Evolutionary conservation across 1,139 yeast genomes (phyloP).

Genomic region (Lodderomyces parapsilosis): DNA sequence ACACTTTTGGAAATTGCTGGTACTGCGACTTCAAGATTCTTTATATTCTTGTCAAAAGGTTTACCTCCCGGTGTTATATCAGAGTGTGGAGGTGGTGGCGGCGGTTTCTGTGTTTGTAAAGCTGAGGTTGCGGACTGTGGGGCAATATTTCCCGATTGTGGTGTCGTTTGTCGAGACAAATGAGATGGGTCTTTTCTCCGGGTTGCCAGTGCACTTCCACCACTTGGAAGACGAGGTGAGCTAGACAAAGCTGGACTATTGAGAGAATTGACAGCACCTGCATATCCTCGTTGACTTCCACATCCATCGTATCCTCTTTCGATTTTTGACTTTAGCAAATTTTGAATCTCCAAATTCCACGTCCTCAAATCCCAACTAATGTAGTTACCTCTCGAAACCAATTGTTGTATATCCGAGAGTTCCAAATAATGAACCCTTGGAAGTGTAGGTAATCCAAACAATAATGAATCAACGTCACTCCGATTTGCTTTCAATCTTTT

Average conservation of each 20-base stretch:
- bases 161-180: background rate
- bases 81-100: constrained; percentile 7
- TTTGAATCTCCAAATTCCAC: constrained; percentile 70
- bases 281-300: constrained; percentile 64
- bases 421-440: constrained; percentile 82
- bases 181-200: constrained; percentile 7
- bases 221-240: constrained; percentile 9
- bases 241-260: constrained; percentile 25
- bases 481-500: constrained; percentile 85
- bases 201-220: constrained; percentile 3
- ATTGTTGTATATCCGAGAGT: constrained; percentile 28
- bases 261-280: constrained; percentile 56
- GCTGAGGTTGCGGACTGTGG: background rate
- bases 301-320: constrained; percentile 80
- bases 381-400: constrained; percentile 22
- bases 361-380: constrained; percentile 61
- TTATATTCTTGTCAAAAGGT: constrained; percentile 13
- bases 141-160: background rate
- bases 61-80: constrained; percentile 5
- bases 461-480: constrained; percentile 69
- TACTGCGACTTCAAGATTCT: constrained; percentile 13
- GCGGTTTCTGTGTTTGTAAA: constrained; percentile 2
- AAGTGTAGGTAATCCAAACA: constrained; percentile 89
- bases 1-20: background rate
- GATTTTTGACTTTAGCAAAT: constrained; percentile 61